Percentiles rank a stretch among this genome's conserved stretches.
phyloP scores from a whole-genome alignment of 768 basidiomycete species.

The Lentinula guzmanii region DNA sequence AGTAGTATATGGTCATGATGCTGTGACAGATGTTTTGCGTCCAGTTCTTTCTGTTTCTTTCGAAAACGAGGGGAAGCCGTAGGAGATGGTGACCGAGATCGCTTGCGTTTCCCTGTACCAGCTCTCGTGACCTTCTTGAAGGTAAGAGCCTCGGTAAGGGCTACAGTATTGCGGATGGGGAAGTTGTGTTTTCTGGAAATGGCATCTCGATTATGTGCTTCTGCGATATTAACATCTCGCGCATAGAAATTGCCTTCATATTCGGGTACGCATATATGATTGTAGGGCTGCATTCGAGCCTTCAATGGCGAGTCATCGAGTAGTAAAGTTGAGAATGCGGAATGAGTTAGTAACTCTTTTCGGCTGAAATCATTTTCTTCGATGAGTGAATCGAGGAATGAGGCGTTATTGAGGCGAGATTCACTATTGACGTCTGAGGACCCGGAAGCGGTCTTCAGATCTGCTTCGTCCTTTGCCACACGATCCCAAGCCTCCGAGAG shows the following conservation, averaged over 20 bases:
- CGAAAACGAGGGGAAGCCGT: background rate
- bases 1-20: constrained; percentile 33
- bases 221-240: constrained; percentile 7
- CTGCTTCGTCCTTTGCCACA: background rate
- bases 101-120: background rate
- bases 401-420: background rate
- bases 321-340: constrained; percentile 7
- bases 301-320: constrained; percentile 22
- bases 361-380: background rate
- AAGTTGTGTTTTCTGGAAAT: background rate
- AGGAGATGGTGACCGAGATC: background rate
- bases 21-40: background rate
- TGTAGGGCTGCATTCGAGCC: constrained; percentile 43
- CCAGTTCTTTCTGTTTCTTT: background rate
- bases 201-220: background rate
- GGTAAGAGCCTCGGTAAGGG: background rate
- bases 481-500: constrained; percentile 3
- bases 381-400: background rate
- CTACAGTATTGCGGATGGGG: too few relatives aligned
- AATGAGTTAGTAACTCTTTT: background rate
- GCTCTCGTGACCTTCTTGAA: background rate
- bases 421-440: background rate
- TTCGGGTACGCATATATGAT: constrained; percentile 53
- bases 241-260: constrained; percentile 29
- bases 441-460: background rate